Base-by-base conservation (phyloP, 2,329 filamentous ascomycete species). In the Paramyrothecium sp. region DNA sequence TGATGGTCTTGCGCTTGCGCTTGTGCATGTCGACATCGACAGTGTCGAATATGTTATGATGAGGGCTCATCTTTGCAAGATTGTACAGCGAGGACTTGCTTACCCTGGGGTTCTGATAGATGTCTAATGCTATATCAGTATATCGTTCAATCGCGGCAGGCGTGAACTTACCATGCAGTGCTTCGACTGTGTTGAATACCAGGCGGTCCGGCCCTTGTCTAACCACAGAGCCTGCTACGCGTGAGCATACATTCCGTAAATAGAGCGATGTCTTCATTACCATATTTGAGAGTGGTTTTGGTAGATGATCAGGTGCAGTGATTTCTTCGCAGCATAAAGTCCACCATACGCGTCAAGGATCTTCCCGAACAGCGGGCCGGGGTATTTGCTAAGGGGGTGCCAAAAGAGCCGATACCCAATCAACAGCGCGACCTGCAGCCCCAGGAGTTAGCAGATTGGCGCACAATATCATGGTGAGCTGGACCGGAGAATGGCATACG, bases 1-100 rank as follows among this genome's bases (percentile, higher is more conserved):
- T 50, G 49, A 57, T 34, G 7, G 57, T 26, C 47, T 56, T 55
- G 26, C 59, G 53, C 48, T 53, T 53, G 7, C 19, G 7, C n/a
- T 53, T 54, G 34, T 61, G 59, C 3, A 44, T 21, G 12, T 17
- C 22, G 2, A 30, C 41, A 41, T 61, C 54, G 19, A 55, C 16
- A 5, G 48, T 53, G 34, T 51, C 53, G 53, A 57, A 55, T 20
- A 59, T 41, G n/a, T 34, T 41, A 16, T n/a, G 8, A 4, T 20
- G 17, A 3, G 26, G 26, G 3, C 3, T 13, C 51, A 41, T 53
- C 21, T 26, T 17, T 3, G 22, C 21, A 11, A 26, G 8, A 3
- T 33, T 33, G n/a, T 51, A 51, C 49, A 33, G 7, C 3, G 20
- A 21, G 4, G 21, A 26, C 17, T 51, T 51, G 21, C 7, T 51